Conservation (phyloP, 345 rosid species). For the sweet orange (Citrus sinensis) region DVS_A1.0 CM039165.1:16648001-16648500, state of each 20-base stretch:
- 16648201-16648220: not conserved
- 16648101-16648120: not conserved
- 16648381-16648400: too few relatives aligned
- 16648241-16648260: too few relatives aligned
- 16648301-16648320: not conserved
- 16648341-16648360: too few relatives aligned
- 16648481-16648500: too few relatives aligned
- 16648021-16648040: not conserved
- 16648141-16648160: not conserved
- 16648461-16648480: too few relatives aligned
- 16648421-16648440: too few relatives aligned
- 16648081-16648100: constrained; percentile 9
- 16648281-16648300: not conserved
- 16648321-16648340: too few relatives aligned
- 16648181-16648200: not conserved
- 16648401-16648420: too few relatives aligned
- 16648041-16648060: not conserved
- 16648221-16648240: too few relatives aligned
- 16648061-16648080: not conserved
- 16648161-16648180: not conserved
- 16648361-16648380: too few relatives aligned
- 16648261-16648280: not conserved
- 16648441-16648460: too few relatives aligned
- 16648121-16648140: constrained; percentile 13
- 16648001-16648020: not conserved